Base-by-base conservation (phyloP, 371 early-diverging fungal species). In the Mortierella sp. region DNA sequence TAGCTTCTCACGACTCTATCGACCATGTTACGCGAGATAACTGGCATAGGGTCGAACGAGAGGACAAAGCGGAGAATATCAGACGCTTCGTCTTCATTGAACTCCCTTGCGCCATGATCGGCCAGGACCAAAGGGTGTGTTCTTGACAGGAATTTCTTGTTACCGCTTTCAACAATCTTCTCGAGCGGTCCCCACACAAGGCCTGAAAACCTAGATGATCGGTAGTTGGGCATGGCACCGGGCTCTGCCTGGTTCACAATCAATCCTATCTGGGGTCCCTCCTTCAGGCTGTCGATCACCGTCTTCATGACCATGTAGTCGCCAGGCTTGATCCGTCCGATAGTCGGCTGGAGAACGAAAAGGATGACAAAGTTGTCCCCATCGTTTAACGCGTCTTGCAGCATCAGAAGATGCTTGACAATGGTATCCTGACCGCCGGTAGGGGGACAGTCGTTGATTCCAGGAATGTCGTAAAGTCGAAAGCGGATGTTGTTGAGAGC, bases 281-380 rank as follows among this genome's bases (percentile, higher is more conserved):
- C 4, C 14, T 24, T 51, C 35, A 49, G 7, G 10, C 51, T 72
- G 35, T 72, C 72, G 4, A 72, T 38, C 10, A 72, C 72, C 4
- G 51, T 46, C 35, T 72, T 72, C 72, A 72, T 46, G 10, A 72
- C 4, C 46, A 51, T 21, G 10, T 49, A 35, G 35, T 72, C 72
- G 35, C 16, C 54, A 3, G 46, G 35, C 21, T 35, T 32, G 29
- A 72, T 24, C 38, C 72, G 29, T 35, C 72, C 72, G 16, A 35
- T 27, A 24, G 54, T 72, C 2, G 72, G 72, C 6, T 14, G 18
- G 72, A 54, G 10, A 7, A 72, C 72, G 35, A 72, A 72, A 32
- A 72, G 35, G 24, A 72, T 11, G 4, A 54, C 24, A 24, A 49
- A 72, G 35, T 1, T 18, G 49, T 29, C 35, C 54, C 35, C 35